Conservation (phyloP, 805 yeast genomes). For the Monosporozyma aerobia region DNA sequence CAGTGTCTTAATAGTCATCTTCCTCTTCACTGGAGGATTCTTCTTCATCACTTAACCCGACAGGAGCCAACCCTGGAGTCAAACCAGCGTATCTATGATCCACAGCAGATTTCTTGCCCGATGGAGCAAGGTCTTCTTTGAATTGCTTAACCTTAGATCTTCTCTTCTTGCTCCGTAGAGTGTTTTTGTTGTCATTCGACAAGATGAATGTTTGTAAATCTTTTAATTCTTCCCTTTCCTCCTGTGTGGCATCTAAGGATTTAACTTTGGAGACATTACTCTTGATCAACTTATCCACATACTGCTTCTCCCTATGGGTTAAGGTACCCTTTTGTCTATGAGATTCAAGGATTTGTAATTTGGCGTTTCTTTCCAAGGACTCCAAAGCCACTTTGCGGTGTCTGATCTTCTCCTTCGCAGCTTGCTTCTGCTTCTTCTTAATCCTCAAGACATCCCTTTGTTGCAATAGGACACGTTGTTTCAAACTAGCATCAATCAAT, state of each 20-base stretch:
- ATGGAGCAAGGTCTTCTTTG: constrained; percentile 15
- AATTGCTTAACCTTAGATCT: constrained; percentile 24
- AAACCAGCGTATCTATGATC: constrained; percentile 45
- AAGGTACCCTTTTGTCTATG: constrained; percentile 28
- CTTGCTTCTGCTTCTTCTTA: constrained; percentile 29
- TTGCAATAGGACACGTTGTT: constrained; percentile 28
- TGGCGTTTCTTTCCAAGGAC: constrained; percentile 26
- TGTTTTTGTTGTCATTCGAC: constrained; percentile 34
- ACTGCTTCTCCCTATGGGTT: constrained; percentile 29
- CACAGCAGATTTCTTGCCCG: constrained; percentile 8
- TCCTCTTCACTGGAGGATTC: constrained; percentile 27
- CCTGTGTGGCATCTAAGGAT: constrained; percentile 34
- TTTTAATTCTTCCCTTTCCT: constrained; percentile 33
- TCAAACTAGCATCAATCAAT: constrained; percentile 30
- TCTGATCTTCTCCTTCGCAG: constrained; percentile 23
- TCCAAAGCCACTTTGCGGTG: constrained; percentile 13
- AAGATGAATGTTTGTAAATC: constrained; percentile 37
- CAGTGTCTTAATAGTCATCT: constrained; percentile 2
- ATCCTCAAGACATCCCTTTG: constrained; percentile 29
- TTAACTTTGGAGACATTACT: constrained; percentile 32
- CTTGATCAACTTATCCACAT: constrained; percentile 29
- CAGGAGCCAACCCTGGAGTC: constrained; percentile 83
- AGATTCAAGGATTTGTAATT: constrained; percentile 27
- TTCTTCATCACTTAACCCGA: constrained; percentile 53
- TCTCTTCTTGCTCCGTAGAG: constrained; percentile 29